Evolutionary conservation across 2,329 filamentous ascomycete genomes (phyloP).

Genomic region (Raffaelea arxii): DNA sequence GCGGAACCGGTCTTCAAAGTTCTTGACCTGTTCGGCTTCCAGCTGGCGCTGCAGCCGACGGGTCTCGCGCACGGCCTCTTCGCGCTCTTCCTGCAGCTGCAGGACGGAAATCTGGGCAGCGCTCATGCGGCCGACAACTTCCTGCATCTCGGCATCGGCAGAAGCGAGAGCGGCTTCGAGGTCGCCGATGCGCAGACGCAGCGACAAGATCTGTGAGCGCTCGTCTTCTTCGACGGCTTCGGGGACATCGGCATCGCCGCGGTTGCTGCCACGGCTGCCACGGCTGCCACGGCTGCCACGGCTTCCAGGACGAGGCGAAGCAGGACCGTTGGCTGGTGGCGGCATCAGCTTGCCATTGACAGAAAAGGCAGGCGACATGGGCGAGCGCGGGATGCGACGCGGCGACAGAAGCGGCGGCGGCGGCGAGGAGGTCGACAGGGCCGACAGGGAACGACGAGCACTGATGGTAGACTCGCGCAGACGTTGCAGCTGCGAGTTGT

Average conservation of each 20-base stretch:
- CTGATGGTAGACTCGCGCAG: constrained; percentile 46
- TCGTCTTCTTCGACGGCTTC: neutral
- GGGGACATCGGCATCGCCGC: constrained; percentile 27
- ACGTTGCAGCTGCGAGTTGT: constrained; percentile 67
- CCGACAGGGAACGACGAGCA: too few species aligned
- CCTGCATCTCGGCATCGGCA: constrained; percentile 73
- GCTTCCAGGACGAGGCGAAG: neutral
- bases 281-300: constrained; percentile 9
- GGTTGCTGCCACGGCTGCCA: constrained; percentile 17
- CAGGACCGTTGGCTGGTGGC: neutral
- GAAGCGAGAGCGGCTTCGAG: constrained; percentile 72
- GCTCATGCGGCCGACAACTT: constrained; percentile 76
- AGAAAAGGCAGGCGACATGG: constrained; percentile 52
- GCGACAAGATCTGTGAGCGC: constrained; percentile 55
- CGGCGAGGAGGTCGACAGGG: constrained; percentile 15
- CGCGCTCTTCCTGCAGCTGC: constrained; percentile 64
- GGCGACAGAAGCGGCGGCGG: neutral
- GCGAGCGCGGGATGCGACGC: constrained; percentile 36
- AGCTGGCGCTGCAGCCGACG: constrained; percentile 59
- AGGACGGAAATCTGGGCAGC: constrained; percentile 74
- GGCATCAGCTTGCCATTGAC: constrained; percentile 18
- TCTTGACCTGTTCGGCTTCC: constrained; percentile 52
- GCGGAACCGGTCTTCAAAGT: constrained; percentile 32
- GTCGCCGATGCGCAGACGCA: constrained; percentile 72
- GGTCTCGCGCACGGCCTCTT: constrained; percentile 64